Conservation (phyloP, 768 basidiomycete species). For the Kwoniella europaea region DNA sequence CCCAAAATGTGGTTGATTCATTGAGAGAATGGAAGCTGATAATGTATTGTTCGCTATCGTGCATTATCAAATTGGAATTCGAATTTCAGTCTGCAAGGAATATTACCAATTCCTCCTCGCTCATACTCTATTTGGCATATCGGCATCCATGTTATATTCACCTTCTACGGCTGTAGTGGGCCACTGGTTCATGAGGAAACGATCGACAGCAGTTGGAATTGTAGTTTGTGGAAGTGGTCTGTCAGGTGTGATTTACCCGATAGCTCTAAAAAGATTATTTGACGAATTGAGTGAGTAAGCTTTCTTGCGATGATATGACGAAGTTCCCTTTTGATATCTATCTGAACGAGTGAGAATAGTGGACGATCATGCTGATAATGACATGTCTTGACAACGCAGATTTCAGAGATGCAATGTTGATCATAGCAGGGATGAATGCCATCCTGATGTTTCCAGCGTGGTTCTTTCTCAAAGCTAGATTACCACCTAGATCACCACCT, state of each 20-base stretch:
- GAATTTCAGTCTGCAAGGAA: conserved; percentile 46
- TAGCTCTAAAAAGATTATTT: conserved; percentile 47
- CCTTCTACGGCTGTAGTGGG: conserved; percentile 52
- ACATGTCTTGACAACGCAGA: conserved; percentile 19
- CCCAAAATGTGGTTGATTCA: no score
- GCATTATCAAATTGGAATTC: neutral
- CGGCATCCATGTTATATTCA: conserved; percentile 45
- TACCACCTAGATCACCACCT: conserved; percentile 42
- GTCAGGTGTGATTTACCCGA: conserved; percentile 55
- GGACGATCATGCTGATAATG: neutral
- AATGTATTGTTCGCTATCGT: neutral
- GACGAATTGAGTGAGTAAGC: conserved; percentile 36
- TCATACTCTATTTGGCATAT: conserved; percentile 48
- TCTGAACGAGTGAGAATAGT: no score
- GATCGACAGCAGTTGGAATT: conserved; percentile 51
- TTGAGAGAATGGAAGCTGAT: no score
- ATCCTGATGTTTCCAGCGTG: conserved; percentile 50
- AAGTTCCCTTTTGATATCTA: no score
- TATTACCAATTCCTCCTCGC: conserved; percentile 57
- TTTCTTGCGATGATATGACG: neutral
- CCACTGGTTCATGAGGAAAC: conserved; percentile 53
- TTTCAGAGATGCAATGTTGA: conserved; percentile 49
- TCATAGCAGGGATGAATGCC: conserved; percentile 52
- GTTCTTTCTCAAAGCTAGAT: conserved; percentile 52
- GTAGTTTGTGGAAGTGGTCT: conserved; percentile 51